Evolutionary conservation across 2,329 filamentous ascomycete species (phyloP).

Genomic region (Leptographium galeiforme): DNA sequence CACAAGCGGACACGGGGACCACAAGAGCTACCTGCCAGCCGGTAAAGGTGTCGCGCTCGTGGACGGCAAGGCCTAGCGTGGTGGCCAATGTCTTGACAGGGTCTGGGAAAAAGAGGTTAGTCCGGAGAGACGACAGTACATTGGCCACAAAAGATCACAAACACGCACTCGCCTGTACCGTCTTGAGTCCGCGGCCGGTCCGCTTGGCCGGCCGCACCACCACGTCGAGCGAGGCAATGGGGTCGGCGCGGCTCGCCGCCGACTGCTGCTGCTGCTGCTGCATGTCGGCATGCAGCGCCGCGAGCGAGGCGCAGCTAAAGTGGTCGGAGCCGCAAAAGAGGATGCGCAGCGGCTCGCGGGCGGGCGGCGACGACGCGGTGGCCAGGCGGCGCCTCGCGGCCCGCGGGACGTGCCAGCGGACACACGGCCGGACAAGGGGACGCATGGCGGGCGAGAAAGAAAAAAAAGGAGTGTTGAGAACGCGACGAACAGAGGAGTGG

Average conservation of each 20-base stretch:
- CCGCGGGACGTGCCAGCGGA: too few relatives aligned
- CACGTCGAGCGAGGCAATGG: constrained; percentile 71
- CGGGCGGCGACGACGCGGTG: background rate
- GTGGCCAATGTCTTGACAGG: constrained; percentile 57
- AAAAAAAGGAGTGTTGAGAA: too few relatives aligned
- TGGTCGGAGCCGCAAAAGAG: constrained; percentile 90
- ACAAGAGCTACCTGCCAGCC: constrained; percentile 53
- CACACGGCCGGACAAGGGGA: too few relatives aligned
- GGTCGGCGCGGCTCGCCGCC: constrained; percentile 24
- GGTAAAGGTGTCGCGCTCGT: constrained; percentile 71
- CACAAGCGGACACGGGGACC: background rate
- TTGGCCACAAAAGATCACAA: background rate
- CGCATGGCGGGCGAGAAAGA: too few relatives aligned
- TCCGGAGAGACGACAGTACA: background rate
- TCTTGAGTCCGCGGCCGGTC: constrained; percentile 62
- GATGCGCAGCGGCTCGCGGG: constrained; percentile 54
- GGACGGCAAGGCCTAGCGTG: constrained; percentile 50
- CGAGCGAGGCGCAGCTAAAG: constrained; percentile 71
- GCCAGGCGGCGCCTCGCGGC: too few relatives aligned
- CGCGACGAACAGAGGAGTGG: too few relatives aligned
- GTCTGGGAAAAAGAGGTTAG: constrained; percentile 17
- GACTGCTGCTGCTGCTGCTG: background rate
- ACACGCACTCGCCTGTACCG: constrained; percentile 45
- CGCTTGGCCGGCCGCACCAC: constrained; percentile 68
- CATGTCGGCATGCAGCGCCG: constrained; percentile 49